Percentiles rank a stretch among this genome's conserved stretches.
Evolutionary conservation across 2,329 filamentous ascomycete species (phyloP).

Genomic region (Onygena corvina): DNA sequence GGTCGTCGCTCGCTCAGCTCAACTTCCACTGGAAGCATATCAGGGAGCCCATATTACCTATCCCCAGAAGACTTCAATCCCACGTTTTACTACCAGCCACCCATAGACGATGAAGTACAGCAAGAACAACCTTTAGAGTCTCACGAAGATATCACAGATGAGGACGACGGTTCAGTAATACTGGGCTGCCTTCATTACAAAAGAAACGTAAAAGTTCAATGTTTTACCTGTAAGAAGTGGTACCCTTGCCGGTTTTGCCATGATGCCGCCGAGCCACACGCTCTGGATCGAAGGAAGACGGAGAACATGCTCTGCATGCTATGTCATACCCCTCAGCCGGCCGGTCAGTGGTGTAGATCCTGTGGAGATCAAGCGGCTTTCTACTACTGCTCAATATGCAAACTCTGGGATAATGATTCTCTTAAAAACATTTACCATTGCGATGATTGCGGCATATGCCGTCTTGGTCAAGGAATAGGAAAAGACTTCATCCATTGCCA

Average conservation of each 20-base stretch:
- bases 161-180: slow-evolving; percentile 31
- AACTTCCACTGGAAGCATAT: slow-evolving; percentile 18
- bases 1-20: slow-evolving; percentile 22
- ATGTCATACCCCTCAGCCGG: slow-evolving; percentile 73
- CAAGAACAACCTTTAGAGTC: not conserved
- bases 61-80: slow-evolving; percentile 48
- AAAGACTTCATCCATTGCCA: slow-evolving; percentile 99
- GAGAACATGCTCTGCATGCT: slow-evolving; percentile 97
- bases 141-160: slow-evolving; percentile 9
- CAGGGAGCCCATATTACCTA: slow-evolving; percentile 31
- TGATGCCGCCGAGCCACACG: slow-evolving; percentile 68
- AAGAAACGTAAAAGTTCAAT: slow-evolving; percentile 92
- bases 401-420: slow-evolving; percentile 89
- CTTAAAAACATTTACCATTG: slow-evolving; percentile 94
- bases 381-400: slow-evolving; percentile 91
- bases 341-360: slow-evolving; percentile 61
- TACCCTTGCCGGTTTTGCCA: slow-evolving; percentile 94
- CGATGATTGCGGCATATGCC: slow-evolving; percentile 87
- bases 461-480: slow-evolving; percentile 71
- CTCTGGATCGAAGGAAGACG: slow-evolving; percentile 67
- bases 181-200: slow-evolving; percentile 88
- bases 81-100: slow-evolving; percentile 48
- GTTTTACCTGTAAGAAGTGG: slow-evolving; percentile 78
- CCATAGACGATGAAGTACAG: not conserved
- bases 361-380: slow-evolving; percentile 69